phyloP scores from a whole-genome alignment of 108 stramenopile species.

The Cyclotella baltica region DNA sequence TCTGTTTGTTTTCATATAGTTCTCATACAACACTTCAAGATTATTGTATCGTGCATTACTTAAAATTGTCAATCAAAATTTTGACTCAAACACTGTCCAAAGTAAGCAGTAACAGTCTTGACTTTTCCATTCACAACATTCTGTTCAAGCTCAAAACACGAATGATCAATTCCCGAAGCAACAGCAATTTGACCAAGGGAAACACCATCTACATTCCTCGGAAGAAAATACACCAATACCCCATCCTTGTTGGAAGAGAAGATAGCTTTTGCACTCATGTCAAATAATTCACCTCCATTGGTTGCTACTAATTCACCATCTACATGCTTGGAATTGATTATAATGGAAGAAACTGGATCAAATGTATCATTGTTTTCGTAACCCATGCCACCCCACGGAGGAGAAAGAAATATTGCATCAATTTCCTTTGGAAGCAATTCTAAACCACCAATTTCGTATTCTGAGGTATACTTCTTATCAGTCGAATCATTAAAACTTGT shows the following conservation, averaged over 20 bases:
- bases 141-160: slow-evolving; percentile 73
- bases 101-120: slow-evolving; percentile 82
- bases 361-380: slow-evolving; percentile 54
- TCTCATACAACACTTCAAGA: too few relatives aligned
- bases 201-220: slow-evolving; percentile 74
- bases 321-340: slow-evolving; percentile 20
- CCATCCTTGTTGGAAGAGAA: slow-evolving; percentile 36
- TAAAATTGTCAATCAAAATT: too few relatives aligned
- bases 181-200: slow-evolving; percentile 55
- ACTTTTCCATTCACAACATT: slow-evolving; percentile 81
- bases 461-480: slow-evolving; percentile 19
- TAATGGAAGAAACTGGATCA: slow-evolving; percentile 42
- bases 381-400: slow-evolving; percentile 88
- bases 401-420: slow-evolving; percentile 77
- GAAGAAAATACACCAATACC: slow-evolving; percentile 69
- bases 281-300: slow-evolving; percentile 64
- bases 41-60: too few relatives aligned
- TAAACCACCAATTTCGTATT: slow-evolving; percentile 61
- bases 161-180: slow-evolving; percentile 47
- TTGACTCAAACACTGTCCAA: slow-evolving; percentile 50
- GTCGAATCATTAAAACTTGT: slow-evolving; percentile 17
- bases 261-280: slow-evolving; percentile 51
- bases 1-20: too few relatives aligned
- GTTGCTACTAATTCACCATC: slow-evolving; percentile 10
- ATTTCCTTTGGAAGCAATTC: slow-evolving; percentile 66